Evolutionary conservation across 2,329 filamentous ascomycete genomes (phyloP).

Genomic region (Colletotrichum musae): DNA sequence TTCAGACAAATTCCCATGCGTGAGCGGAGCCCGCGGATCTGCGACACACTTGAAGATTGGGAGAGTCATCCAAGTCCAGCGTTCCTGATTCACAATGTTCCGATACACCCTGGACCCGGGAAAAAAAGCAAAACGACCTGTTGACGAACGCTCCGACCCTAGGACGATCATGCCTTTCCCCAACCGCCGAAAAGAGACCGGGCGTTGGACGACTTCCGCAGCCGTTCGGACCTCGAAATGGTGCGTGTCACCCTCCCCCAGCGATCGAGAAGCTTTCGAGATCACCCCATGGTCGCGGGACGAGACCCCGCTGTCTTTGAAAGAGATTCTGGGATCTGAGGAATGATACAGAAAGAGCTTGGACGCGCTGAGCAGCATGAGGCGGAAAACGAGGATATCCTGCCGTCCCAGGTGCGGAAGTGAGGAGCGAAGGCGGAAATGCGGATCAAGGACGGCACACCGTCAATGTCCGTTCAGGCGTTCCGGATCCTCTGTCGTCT

Average conservation of each 20-base stretch:
- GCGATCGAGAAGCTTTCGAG: conserved; percentile 25
- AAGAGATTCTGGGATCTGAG: background rate
- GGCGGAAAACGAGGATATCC: no score
- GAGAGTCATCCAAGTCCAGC: background rate
- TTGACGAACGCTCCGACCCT: no score
- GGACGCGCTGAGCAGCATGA: background rate
- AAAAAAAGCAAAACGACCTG: no score
- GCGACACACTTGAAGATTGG: background rate
- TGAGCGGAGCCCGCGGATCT: background rate
- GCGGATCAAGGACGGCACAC: no score
- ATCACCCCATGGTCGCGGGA: conserved; percentile 4
- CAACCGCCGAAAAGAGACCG: conserved; percentile 3
- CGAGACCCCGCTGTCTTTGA: background rate
- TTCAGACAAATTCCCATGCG: background rate
- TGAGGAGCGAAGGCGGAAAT: no score
- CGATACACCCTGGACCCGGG: no score
- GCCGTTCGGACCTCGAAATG: conserved; percentile 1
- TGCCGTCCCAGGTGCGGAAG: no score
- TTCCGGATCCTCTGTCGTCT: no score
- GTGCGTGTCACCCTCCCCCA: background rate
- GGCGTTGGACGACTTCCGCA: conserved; percentile 11
- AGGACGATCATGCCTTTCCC: background rate
- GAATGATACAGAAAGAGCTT: background rate
- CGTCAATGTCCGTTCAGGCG: no score
- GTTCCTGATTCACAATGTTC: no score